Percentiles rank a stretch among this genome's conserved stretches.
Conservation (phyloP, 257 asterid genomes). For the Solanum chaucha region DNA sequence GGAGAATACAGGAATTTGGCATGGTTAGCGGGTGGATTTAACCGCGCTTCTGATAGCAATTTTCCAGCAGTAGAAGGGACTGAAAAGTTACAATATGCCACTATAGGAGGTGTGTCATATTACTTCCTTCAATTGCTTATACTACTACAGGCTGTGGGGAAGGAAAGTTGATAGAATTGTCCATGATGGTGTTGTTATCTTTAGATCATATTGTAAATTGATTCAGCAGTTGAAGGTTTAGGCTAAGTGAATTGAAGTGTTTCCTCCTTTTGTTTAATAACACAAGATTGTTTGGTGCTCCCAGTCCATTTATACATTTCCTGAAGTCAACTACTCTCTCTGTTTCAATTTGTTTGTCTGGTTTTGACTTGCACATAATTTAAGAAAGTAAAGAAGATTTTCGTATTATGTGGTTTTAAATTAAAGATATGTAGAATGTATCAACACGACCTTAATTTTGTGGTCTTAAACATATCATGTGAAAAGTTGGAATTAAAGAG, state of each 20-base stretch:
- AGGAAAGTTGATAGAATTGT: conserved; percentile 19
- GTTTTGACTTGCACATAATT: accelerated
- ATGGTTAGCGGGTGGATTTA: conserved; percentile 85
- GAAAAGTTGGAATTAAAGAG: accelerated
- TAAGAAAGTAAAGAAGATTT: neutral
- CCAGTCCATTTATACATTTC: neutral
- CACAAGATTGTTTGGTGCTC: neutral
- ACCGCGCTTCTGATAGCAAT: conserved; percentile 38
- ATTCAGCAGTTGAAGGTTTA: neutral
- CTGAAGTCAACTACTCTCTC: neutral
- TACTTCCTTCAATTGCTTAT: conserved; percentile 71
- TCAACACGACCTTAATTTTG: too few species aligned
- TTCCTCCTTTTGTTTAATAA: neutral
- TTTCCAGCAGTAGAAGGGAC: conserved; percentile 61
- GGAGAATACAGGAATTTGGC: conserved; percentile 78
- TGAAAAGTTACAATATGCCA: conserved; percentile 79
- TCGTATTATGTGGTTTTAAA: neutral
- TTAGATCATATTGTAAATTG: neutral
- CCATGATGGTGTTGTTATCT: neutral
- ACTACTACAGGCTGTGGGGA: conserved; percentile 49
- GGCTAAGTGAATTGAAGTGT: neutral
- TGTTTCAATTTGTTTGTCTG: neutral
- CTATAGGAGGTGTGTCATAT: conserved; percentile 80
- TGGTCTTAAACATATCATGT: neutral
- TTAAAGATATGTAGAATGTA: neutral